Base-by-base conservation (phyloP, 352 stramenopile species). In the Globisporangium uncinulatum region DNA sequence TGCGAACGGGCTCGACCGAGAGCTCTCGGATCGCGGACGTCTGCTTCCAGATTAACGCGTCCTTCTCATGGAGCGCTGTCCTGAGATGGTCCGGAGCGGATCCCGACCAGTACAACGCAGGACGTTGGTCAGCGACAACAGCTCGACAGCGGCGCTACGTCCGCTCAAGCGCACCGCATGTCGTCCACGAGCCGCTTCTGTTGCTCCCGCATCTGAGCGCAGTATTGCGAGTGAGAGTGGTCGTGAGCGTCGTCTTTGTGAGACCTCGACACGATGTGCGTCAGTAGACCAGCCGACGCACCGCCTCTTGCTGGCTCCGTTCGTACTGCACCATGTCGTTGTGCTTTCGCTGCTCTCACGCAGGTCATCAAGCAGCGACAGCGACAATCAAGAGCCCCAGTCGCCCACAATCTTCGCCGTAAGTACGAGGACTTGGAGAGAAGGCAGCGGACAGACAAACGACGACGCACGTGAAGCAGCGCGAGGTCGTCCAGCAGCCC, bases 151-250 rank as follows among this genome's bases (percentile, higher is more conserved):
- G 24, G 4, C 24, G 24, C 24, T 29, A 29, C 24, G 24, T 29
- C 24, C 2, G 24, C 24, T 29, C 4, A 4, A 29, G 4, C 24
- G 15, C 51, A 86, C 79, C 66, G 78, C 55, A 89, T 80, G n/a
- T 86, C 70, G 6, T 75, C 69, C 19, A 86, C 59, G n/a, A 80
- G 48, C 3, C 62, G 66, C 39, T 77, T 80, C 24, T 87, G 76
- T 37, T 84, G 72, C 17, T 69, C 54, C 64, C 73, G 70, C 14
- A 70, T 56, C 73, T 83, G 14, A 19, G 10, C 31, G 49, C 17
- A 29, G 24, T 4, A 29, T 29, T 29, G 4, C 29, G 15, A 29
- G 13, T 17, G 11, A 39, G 24, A 29, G 24, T 29, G 24, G 24
- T 29, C 24, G 24, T 29, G 24, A 1, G 24, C 24, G 24, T 29